phyloP scores from a whole-genome alignment of 1,284 basidiomycete species.

The Fistulinella cinereoalba region DNA sequence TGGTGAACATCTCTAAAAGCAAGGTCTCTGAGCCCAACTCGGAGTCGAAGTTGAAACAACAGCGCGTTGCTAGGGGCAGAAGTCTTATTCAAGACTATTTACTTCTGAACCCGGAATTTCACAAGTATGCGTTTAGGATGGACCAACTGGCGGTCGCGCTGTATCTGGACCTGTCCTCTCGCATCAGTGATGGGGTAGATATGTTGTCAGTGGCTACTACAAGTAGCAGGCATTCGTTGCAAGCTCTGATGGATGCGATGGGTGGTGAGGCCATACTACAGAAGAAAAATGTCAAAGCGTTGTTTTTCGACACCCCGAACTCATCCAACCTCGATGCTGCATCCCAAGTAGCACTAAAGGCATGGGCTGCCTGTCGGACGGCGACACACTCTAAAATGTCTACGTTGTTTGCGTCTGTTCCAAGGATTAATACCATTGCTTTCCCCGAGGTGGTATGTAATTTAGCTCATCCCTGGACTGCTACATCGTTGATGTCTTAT shows the following conservation, averaged over 20 bases:
- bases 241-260: constrained; percentile 39
- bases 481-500: too few relatives aligned
- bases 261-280: constrained; percentile 35
- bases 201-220: constrained; percentile 38
- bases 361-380: constrained; percentile 44
- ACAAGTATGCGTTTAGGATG: constrained; percentile 44
- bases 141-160: constrained; percentile 43
- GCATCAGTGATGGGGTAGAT: constrained; percentile 43
- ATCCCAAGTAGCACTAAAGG: constrained; percentile 35
- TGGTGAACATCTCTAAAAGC: constrained; percentile 30
- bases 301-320: constrained; percentile 43
- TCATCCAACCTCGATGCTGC: constrained; percentile 13
- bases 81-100: constrained; percentile 29
- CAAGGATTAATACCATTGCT: constrained; percentile 21
- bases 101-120: constrained; percentile 27
- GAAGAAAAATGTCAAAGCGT: constrained; percentile 29
- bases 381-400: constrained; percentile 24
- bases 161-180: constrained; percentile 38
- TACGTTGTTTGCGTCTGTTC: constrained; percentile 10
- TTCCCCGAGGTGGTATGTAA: constrained; percentile 17
- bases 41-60: constrained; percentile 10
- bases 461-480: background rate
- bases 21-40: constrained; percentile 6
- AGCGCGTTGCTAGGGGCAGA: constrained; percentile 24
- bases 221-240: constrained; percentile 31